phyloP scores from a whole-genome alignment of 179 eudicot species.

The Camellia oleifera region DNA sequence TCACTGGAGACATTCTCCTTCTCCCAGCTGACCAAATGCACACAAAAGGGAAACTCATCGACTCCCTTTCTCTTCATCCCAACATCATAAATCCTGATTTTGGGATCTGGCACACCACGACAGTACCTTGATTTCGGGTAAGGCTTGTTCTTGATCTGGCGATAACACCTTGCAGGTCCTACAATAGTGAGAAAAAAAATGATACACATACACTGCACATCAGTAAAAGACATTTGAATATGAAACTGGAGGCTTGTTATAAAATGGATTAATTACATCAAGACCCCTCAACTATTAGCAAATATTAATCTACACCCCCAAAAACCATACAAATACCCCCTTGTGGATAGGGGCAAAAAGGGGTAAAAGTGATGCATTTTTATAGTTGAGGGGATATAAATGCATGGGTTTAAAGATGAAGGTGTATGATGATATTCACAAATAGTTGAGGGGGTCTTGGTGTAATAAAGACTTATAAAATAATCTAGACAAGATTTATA shows the following conservation, averaged over 20 bases:
- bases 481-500: neutral
- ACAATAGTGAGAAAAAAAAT: neutral
- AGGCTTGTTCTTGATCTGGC: conserved; percentile 71
- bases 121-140: conserved; percentile 63
- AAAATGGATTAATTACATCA: too few species aligned
- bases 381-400: too few species aligned
- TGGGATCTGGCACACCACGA: conserved; percentile 71
- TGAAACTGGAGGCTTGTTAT: neutral
- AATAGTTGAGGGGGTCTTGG: neutral
- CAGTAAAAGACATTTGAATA: neutral
- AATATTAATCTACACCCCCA: too few species aligned
- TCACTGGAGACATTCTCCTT: conserved; percentile 68
- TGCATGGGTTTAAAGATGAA: too few species aligned
- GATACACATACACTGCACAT: neutral
- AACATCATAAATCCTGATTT: conserved; percentile 64
- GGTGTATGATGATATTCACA: too few species aligned
- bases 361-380: too few species aligned
- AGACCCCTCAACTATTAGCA: too few species aligned
- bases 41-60: conserved; percentile 67
- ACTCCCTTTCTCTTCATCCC: conserved; percentile 69
- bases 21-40: conserved; percentile 74
- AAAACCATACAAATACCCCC: too few species aligned
- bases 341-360: too few species aligned
- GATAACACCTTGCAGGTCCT: conserved; percentile 73
- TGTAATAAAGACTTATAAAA: too few species aligned